Percentiles rank a stretch among this genome's conserved stretches.
These are phyloP conservation scores for Alternaria ventricosa DNA, from an alignment of 2,329 filamentous ascomycete genomes.

Conservation along the genomic window DNA sequence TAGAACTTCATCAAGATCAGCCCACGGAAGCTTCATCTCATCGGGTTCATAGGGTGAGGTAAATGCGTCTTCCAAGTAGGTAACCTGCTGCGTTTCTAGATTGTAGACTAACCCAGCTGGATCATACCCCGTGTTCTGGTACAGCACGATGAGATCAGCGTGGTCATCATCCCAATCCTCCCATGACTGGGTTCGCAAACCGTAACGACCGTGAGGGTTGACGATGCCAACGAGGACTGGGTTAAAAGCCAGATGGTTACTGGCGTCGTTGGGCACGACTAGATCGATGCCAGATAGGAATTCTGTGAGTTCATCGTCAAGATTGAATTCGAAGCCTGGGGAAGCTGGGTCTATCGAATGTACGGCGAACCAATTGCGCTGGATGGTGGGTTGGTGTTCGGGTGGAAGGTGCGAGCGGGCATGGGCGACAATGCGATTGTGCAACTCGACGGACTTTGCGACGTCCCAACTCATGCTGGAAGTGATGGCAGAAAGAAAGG, in stretches of 20 bases:
- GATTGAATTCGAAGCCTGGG: neutral
- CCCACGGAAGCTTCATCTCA: neutral
- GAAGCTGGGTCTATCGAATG: neutral
- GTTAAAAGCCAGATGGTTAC: neutral
- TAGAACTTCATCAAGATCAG: neutral
- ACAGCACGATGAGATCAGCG: neutral
- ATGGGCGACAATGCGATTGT: neutral
- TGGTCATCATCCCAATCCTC: neutral
- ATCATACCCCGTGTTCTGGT: neutral
- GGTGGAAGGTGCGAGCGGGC: neutral
- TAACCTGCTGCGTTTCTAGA: neutral
- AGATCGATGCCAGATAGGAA: neutral
- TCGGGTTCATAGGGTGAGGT: neutral
- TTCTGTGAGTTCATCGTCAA: neutral
- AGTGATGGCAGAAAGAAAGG: neutral
- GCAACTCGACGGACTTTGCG: neutral
- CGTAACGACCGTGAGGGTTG: neutral
- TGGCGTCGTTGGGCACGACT: neutral
- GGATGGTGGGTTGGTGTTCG: neutral
- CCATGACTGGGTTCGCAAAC: neutral
- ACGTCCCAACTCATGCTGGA: neutral
- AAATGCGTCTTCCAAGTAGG: neutral
- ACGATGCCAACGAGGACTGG: neutral
- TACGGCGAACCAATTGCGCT: neutral
- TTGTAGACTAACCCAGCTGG: neutral